Percentiles rank a stretch among this genome's conserved stretches.
Evolutionary conservation across 2,329 filamentous ascomycete genomes (phyloP).

Genomic region (Colletotrichum salicis): DNA sequence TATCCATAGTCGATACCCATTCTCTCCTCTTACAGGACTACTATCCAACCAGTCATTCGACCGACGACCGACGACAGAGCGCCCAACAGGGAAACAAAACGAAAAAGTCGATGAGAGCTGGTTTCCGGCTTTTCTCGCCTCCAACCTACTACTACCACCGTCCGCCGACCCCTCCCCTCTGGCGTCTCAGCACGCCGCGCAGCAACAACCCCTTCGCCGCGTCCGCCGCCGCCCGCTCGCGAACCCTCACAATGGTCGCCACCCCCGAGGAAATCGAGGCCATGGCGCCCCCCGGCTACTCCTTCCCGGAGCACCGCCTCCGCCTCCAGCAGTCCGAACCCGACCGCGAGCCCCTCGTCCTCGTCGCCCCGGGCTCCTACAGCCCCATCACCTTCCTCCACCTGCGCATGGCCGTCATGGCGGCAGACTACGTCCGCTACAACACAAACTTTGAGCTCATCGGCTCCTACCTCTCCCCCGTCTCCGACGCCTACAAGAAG

Average conservation of each 20-base stretch:
- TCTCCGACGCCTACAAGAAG: slow-evolving; percentile 77
- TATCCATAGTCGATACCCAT: background rate
- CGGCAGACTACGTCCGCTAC: slow-evolving; percentile 80
- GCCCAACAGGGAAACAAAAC: background rate
- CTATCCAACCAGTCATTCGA: background rate
- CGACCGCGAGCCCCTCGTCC: slow-evolving; percentile 70
- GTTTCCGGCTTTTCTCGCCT: background rate
- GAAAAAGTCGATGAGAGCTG: slow-evolving; percentile 1
- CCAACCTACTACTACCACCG: background rate
- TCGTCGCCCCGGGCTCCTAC: slow-evolving; percentile 78
- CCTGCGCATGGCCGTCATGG: slow-evolving; percentile 90
- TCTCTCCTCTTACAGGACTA: background rate
- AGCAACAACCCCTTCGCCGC: background rate
- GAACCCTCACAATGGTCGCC: slow-evolving; percentile 32
- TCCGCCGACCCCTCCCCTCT: slow-evolving; percentile 8
- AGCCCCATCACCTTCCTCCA: slow-evolving; percentile 81
- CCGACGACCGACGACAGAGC: background rate
- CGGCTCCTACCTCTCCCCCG: slow-evolving; percentile 86
- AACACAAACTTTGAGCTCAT: slow-evolving; percentile 82
- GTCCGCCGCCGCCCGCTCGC: background rate
- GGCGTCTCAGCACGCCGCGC: slow-evolving; percentile 19
- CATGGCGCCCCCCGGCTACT: slow-evolving; percentile 53
- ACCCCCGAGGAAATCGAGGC: slow-evolving; percentile 34
- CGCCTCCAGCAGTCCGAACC: slow-evolving; percentile 65
- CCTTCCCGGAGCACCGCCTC: slow-evolving; percentile 70